A percentile compares a stretch with the other conserved stretches of the same genome.
Conservation (phyloP, 192 early-diverging fungal species). For the Mortierella claussenii region DNA sequence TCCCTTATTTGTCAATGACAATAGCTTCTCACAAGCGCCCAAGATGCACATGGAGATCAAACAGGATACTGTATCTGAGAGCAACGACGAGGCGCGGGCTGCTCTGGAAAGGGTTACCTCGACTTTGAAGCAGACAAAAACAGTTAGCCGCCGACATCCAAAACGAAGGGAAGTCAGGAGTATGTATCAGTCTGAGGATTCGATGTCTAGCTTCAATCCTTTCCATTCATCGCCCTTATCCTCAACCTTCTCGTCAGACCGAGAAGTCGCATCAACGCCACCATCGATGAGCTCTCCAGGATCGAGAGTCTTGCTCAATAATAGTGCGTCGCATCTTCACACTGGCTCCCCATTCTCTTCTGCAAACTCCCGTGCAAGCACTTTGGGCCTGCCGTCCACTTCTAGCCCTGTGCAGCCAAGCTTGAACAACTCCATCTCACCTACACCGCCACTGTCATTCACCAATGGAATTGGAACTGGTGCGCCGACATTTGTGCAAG, state of each 20-base stretch:
- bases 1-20: too few species aligned
- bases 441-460: conserved; percentile 10
- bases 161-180: conserved; percentile 50
- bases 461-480: conserved; percentile 7
- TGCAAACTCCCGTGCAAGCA: conserved; percentile 23
- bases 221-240: conserved; percentile 42
- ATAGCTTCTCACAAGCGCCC: conserved; percentile 42
- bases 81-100: conserved; percentile 45
- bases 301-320: conserved; percentile 30
- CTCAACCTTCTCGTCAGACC: conserved; percentile 16
- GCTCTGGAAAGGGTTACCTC: conserved; percentile 43
- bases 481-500: neutral
- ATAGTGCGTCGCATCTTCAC: conserved; percentile 6
- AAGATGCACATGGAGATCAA: conserved; percentile 48
- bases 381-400: conserved; percentile 21
- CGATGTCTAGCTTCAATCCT: conserved; percentile 21
- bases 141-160: conserved; percentile 37
- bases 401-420: conserved; percentile 17
- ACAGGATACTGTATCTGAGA: conserved; percentile 34
- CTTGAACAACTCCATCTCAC: conserved; percentile 13
- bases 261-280: conserved; percentile 10
- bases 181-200: conserved; percentile 50
- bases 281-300: conserved; percentile 23
- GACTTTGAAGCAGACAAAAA: conserved; percentile 43
- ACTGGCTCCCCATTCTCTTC: conserved; percentile 19